A percentile compares a stretch with the other conserved stretches of the same genome.
phyloP scores from a whole-genome alignment of 2,329 filamentous ascomycete species.

The Fusarium penzigii region DNA sequence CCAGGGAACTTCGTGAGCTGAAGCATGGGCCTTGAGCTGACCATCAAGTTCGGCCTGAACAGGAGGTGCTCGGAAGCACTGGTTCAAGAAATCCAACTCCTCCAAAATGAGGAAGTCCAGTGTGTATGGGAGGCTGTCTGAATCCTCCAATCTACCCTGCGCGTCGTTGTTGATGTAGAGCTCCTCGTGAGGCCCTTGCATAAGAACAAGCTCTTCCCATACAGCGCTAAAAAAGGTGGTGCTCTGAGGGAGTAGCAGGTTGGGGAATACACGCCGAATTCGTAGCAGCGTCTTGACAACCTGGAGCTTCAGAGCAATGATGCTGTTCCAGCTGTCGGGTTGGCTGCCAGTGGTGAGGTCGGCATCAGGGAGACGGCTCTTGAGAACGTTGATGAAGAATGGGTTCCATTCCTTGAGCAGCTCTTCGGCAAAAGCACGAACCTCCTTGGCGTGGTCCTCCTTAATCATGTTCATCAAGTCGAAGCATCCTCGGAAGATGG shows the following conservation, averaged over 20 bases:
- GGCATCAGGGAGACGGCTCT: conserved; percentile 70
- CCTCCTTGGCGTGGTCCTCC: conserved; percentile 83
- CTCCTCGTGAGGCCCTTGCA: conserved; percentile 73
- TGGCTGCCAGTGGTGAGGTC: conserved; percentile 46
- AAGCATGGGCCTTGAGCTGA: conserved; percentile 65
- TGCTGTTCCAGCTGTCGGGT: conserved; percentile 74
- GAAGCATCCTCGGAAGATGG: conserved; percentile 88
- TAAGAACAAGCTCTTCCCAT: conserved; percentile 80
- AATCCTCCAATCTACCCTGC: conserved; percentile 86
- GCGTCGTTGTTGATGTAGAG: conserved; percentile 85
- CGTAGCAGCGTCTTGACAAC: conserved; percentile 93
- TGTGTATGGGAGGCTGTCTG: conserved; percentile 89
- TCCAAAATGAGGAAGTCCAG: conserved; percentile 92
- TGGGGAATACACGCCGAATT: conserved; percentile 80
- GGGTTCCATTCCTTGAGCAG: conserved; percentile 82
- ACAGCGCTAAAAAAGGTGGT: conserved; percentile 80
- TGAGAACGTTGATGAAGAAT: conserved; percentile 81
- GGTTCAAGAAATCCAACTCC: conserved; percentile 92
- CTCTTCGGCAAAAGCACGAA: conserved; percentile 88
- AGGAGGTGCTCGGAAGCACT: conserved; percentile 82
- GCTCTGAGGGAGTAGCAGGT: conserved; percentile 79
- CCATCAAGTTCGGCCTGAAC: conserved; percentile 87
- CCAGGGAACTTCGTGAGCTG: conserved; percentile 71
- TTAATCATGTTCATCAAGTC: conserved; percentile 96
- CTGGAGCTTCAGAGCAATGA: conserved; percentile 87